phyloP scores from a whole-genome alignment of 2,329 filamentous ascomycete genomes.

The Remersonia thermophila region DNA sequence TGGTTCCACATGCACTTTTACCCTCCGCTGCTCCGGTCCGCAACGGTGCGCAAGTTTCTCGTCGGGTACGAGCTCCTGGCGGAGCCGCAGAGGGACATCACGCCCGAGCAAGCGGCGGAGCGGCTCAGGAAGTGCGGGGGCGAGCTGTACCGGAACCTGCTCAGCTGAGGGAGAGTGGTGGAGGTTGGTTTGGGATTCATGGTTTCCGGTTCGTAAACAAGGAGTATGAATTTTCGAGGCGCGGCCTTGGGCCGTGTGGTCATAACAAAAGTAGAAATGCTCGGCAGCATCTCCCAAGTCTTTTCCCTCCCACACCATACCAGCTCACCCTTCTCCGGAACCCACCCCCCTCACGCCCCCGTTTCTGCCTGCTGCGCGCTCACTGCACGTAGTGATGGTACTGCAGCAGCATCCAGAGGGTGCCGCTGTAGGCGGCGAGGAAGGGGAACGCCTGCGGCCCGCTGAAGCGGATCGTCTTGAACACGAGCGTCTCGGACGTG shows the following conservation, averaged over 20 bases:
- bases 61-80: constrained; percentile 95
- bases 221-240: no score
- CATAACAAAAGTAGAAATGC: no score
- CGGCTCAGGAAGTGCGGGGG: constrained; percentile 65
- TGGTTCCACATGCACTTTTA: constrained; percentile 98
- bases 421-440: constrained; percentile 28
- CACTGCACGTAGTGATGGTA: constrained; percentile 54
- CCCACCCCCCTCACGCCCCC: no score
- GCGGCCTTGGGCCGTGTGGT: no score
- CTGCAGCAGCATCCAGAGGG: constrained; percentile 54
- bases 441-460: constrained; percentile 45
- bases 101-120: constrained; percentile 83
- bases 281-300: no score
- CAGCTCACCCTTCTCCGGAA: no score
- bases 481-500: constrained; percentile 67
- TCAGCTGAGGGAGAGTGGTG: constrained; percentile 19
- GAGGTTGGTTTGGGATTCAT: no score
- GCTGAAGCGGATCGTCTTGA: constrained; percentile 58
- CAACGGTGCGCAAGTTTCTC: constrained; percentile 89
- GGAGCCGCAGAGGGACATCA: constrained; percentile 96
- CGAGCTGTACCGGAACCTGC: constrained; percentile 65
- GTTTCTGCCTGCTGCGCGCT: no score
- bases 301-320: no score
- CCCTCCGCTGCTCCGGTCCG: constrained; percentile 80
- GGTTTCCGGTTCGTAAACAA: no score